Evolutionary conservation across 371 early-diverging fungal genomes (phyloP).

Genomic region (Smittium mucronatum): DNA sequence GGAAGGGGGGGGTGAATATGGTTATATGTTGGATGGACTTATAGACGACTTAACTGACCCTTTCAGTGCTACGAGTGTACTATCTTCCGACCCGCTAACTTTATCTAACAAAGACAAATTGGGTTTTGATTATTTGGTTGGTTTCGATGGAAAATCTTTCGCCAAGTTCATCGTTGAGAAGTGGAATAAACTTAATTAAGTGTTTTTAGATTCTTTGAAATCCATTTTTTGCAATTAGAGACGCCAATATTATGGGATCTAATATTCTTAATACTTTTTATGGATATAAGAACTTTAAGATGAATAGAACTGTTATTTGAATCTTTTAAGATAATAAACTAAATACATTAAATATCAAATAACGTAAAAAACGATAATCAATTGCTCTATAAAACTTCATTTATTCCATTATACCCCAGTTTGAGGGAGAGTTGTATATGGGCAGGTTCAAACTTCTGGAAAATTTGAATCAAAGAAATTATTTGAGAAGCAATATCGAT

Average conservation of each 20-base stretch:
- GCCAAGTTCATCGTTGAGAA: constrained; percentile 5
- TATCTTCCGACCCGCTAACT: not conserved
- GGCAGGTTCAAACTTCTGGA: too few species aligned
- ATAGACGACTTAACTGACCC: not conserved
- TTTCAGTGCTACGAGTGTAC: not conserved
- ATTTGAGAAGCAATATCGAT: too few species aligned
- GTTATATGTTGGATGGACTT: constrained; percentile 8
- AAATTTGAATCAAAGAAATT: too few species aligned
- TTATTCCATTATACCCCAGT: too few species aligned
- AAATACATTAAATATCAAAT: not conserved
- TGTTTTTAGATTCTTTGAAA: not conserved
- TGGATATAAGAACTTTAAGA: not conserved
- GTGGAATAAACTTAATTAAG: not conserved
- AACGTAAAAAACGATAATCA: not conserved
- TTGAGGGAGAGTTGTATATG: too few species aligned
- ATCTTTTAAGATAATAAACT: not conserved
- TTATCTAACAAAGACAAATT: not conserved
- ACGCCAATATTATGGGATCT: too few species aligned
- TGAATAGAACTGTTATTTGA: not conserved
- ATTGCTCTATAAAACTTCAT: too few species aligned
- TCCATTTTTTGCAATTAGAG: not conserved
- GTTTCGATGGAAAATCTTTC: not conserved
- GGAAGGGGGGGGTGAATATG: constrained; percentile 5
- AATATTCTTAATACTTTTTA: not conserved
- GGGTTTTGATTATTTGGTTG: not conserved